Percentiles rank a stretch among this genome's conserved stretches.
Conservation (phyloP, 2,329 filamentous ascomycete species). For the Zasmidium cellare region DNA sequence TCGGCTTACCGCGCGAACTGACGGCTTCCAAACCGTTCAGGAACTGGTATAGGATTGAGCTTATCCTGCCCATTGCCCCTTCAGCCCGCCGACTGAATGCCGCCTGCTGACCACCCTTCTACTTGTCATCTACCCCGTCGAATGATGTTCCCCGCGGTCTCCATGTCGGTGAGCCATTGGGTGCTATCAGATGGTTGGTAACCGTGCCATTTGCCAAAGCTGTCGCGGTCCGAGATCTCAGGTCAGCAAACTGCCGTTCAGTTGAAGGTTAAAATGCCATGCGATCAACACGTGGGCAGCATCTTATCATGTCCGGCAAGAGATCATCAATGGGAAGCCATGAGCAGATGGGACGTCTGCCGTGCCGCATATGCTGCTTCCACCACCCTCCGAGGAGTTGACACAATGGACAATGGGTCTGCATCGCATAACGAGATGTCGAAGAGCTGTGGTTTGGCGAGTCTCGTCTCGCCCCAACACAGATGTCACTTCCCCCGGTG, state of each 20-base stretch:
- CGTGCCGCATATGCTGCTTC: too few relatives aligned
- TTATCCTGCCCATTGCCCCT: neutral
- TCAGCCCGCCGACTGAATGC: neutral
- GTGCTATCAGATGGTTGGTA: neutral
- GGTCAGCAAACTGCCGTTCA: neutral
- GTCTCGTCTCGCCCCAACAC: too few relatives aligned
- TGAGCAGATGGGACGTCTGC: too few relatives aligned
- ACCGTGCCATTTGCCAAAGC: neutral
- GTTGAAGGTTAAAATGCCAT: neutral
- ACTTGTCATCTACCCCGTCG: neutral
- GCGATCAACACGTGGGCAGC: neutral
- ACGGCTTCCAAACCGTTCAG: neutral
- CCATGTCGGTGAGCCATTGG: neutral
- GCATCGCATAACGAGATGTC: too few relatives aligned
- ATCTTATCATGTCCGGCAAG: neutral
- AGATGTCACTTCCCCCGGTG: too few relatives aligned
- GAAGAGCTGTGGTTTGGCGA: too few relatives aligned
- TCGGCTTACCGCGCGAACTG: neutral
- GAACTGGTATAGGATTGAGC: neutral
- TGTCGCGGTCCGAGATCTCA: neutral
- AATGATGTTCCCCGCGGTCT: neutral
- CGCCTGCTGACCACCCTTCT: neutral
- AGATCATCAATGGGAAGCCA: too few relatives aligned
- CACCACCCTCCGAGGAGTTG: too few relatives aligned
- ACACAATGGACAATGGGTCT: too few relatives aligned